Evolutionary conservation across 164 flowering plant species (phyloP), one percentile per base, ranked within the genome.

Genomic region (Tinospora cordifolia): DNA sequence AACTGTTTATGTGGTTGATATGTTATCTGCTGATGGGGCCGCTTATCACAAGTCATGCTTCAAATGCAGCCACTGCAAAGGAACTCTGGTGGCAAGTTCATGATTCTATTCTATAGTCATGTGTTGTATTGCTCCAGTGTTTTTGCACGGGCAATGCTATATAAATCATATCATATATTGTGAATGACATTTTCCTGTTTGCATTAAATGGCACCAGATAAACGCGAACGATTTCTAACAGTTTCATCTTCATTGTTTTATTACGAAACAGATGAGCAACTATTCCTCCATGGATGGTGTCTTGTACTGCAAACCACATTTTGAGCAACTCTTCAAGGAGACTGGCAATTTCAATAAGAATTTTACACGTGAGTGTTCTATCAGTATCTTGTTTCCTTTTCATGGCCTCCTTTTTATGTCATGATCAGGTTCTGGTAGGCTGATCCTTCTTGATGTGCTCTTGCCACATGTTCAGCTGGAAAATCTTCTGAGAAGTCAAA

Each of bases 61-160:
- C 84, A 87, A 76, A 78, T 87, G 90, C 80, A 85, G 84, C 71
- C 90, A 87, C 15, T 87, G 88, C 81, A 81, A 82, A 72, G 88
- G 87, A 65, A 80, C 78, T 57, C 83, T 87, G 44, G 80, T 70
- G 82, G 90, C 84, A 79, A 30, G 71, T 74, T 0, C 38, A 57
- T 40, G 5, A 24, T 13, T 15, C 46, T 4, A 19, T 19, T 19
- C n/a, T n/a, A n/a, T n/a, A n/a, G n/a, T n/a, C n/a, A n/a, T n/a
- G 24, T 54, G 4, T 30, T 30, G 36, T 19, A 54, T 54, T 54
- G 24, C 47, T 54, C n/a, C 25, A 54, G 21, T 54, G 4, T 30
- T 30, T 30, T 30, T 4, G n/a, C n/a, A n/a, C n/a, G n/a, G n/a
- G n/a, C n/a, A n/a, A n/a, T n/a, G n/a, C n/a, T n/a, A n/a, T n/a